A percentile compares a stretch with the other conserved stretches of the same genome.
phyloP scores from a whole-genome alignment of 768 basidiomycete species.

The Suillus occidentalis region DNA sequence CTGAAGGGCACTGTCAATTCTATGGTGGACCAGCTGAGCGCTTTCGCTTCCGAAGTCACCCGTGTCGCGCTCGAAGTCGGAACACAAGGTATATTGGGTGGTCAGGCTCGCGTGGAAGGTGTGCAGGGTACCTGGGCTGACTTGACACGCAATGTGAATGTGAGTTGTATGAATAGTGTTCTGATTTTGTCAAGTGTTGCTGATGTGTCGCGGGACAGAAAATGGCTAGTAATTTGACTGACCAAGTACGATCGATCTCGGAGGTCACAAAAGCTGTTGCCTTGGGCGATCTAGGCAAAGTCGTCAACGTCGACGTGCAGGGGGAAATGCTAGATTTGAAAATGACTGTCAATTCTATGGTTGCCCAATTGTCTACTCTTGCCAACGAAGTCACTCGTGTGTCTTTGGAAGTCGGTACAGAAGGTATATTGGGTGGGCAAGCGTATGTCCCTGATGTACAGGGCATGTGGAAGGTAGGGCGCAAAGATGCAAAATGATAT shows the following conservation, averaged over 20 bases:
- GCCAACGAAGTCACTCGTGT: slow-evolving; percentile 90
- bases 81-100: slow-evolving; percentile 87
- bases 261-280: slow-evolving; percentile 81
- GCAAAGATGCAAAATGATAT: slow-evolving; percentile 19
- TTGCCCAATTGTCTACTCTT: slow-evolving; percentile 66
- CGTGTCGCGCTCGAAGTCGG: slow-evolving; percentile 88
- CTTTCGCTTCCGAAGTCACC: slow-evolving; percentile 82
- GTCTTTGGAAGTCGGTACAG: slow-evolving; percentile 87
- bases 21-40: slow-evolving; percentile 91
- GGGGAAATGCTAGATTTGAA: slow-evolving; percentile 92
- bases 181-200: background rate
- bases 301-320: slow-evolving; percentile 89
- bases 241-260: slow-evolving; percentile 90
- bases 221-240: slow-evolving; percentile 85
- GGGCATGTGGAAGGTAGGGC: slow-evolving; percentile 86
- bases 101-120: slow-evolving; percentile 86
- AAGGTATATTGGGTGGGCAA: slow-evolving; percentile 93
- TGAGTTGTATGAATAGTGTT: slow-evolving; percentile 28
- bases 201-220: slow-evolving; percentile 45
- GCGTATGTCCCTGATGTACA: slow-evolving; percentile 90
- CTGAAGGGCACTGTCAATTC: slow-evolving; percentile 84
- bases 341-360: slow-evolving; percentile 80
- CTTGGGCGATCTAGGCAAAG: slow-evolving; percentile 77
- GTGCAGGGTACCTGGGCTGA: slow-evolving; percentile 94
- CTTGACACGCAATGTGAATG: slow-evolving; percentile 88